Evolutionary conservation across 129 eudicot species (phyloP), one percentile per base, ranked within the genome.

Genomic region (Scalesia atractyloides): DNA sequence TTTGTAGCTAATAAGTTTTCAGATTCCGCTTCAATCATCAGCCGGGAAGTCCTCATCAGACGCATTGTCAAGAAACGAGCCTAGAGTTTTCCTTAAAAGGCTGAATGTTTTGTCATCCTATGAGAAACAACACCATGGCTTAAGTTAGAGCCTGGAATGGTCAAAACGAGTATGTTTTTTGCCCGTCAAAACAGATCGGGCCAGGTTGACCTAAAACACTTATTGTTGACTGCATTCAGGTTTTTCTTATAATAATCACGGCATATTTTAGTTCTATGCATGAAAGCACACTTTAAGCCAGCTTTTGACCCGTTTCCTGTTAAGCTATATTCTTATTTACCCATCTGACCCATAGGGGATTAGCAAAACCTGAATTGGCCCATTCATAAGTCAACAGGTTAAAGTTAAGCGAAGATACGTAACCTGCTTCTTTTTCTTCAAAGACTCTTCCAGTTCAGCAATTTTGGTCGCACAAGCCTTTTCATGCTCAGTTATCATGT

Each of bases 391-490:
- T 24, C 8, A 59, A 26, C 48, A 0, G 26, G 26, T 63, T 36
- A 52, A 70, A 57, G 67, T 22, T 19, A 43, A 59, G 64, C 39
- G n/a, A 13, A 54, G 43, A 3, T 68, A 34, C 18, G 20, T 69
- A 49, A 93, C 98, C 95, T 87, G 89, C 69, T 93, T 93, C 87
- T 93, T 93, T 85, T 87, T 93, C 87, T 89, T 89, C 76, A 93
- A 79, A 19, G 95, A 87, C 72, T 85, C 95, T 74, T 93, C 98
- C 66, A 92, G 81, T 54, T 92, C 88, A 75, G 92, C 77, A 59
- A 94, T 85, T 79, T 83, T 90, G 30, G 80, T 74, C 46, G 89
- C 71, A 61, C 82, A 84, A 17, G 82, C 87, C 79, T 94, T 90
- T 85, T 94, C 97, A 3, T 82, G 86, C 73, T 90, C 96, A 9